Conservation (phyloP, 2,329 filamentous ascomycete genomes). For the Albophoma yamanashiensis region DNA sequence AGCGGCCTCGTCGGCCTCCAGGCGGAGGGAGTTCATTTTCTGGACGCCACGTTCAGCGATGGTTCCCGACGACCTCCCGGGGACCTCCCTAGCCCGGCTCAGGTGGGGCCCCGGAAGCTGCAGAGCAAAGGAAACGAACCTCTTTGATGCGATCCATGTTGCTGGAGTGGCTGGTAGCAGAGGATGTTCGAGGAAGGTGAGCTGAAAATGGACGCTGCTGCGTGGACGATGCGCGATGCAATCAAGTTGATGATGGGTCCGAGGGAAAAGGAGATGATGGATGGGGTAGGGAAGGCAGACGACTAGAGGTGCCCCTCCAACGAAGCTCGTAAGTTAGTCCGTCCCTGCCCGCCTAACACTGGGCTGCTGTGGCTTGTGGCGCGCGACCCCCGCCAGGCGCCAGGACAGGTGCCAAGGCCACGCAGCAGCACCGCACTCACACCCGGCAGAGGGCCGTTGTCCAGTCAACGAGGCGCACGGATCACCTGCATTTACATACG, state of each 20-base stretch:
- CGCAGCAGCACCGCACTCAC: not conserved
- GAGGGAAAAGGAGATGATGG: constrained; percentile 15
- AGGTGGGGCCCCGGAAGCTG: constrained; percentile 15
- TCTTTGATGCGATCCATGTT: constrained; percentile 85
- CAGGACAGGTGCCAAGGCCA: constrained; percentile 1
- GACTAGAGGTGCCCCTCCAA: constrained; percentile 26
- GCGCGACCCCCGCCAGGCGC: constrained; percentile 6
- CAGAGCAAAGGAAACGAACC: constrained; percentile 41
- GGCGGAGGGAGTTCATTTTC: constrained; percentile 92
- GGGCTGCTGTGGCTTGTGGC: constrained; percentile 17
- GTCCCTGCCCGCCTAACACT: constrained; percentile 5
- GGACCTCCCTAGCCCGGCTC: constrained; percentile 10
- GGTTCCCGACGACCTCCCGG: not conserved
- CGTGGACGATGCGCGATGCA: constrained; percentile 21
- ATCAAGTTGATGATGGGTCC: constrained; percentile 19
- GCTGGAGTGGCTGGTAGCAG: constrained; percentile 9
- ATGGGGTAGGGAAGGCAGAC: constrained; percentile 9
- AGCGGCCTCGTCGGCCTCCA: constrained; percentile 81
- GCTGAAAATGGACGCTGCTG: constrained; percentile 12
- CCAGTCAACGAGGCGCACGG: constrained; percentile 11
- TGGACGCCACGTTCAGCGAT: constrained; percentile 24
- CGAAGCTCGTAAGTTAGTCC: constrained; percentile 5
- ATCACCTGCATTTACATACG: constrained; percentile 3
- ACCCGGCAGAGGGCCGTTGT: constrained; percentile 12
- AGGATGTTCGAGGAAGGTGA: not conserved